These are phyloP conservation scores for Fraxinus sp. DNA, from an alignment of 305 asterid genomes.

Conservation along the genomic window DNA sequence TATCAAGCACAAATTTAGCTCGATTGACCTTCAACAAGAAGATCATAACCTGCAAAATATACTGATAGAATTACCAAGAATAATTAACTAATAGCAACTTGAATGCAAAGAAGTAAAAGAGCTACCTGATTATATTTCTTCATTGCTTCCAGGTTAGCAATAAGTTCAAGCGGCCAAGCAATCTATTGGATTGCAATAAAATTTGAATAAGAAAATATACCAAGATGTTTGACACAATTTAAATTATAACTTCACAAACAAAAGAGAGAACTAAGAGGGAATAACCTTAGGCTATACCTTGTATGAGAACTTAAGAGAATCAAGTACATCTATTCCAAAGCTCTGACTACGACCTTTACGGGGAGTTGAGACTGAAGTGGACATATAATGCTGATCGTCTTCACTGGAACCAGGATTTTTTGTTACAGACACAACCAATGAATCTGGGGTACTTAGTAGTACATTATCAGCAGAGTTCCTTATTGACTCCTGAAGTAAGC, in stretches of 20 bases:
- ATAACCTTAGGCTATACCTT: conserved; percentile 48
- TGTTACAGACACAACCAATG: conserved; percentile 69
- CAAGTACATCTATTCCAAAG: conserved; percentile 75
- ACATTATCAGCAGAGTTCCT: conserved; percentile 88
- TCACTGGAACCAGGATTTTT: conserved; percentile 45
- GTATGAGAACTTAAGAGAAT: conserved; percentile 78
- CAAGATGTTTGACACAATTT: conserved; percentile 9
- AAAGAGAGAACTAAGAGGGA: conserved; percentile 22
- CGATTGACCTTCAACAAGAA: conserved; percentile 91
- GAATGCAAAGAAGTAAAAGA: conserved; percentile 13
- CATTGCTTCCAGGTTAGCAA: conserved; percentile 83
- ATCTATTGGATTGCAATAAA: conserved; percentile 48
- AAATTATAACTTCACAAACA: conserved; percentile 9
- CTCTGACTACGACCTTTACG: conserved; percentile 64
- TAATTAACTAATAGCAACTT: conserved; percentile 2
- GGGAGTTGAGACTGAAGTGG: conserved; percentile 56
- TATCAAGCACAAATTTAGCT: conserved; percentile 93
- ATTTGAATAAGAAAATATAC: conserved; percentile 2
- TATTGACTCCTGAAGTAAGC: conserved; percentile 73
- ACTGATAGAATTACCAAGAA: conserved; percentile 22
- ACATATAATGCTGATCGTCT: conserved; percentile 51
- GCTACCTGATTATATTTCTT: conserved; percentile 94
- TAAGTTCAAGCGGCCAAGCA: conserved; percentile 96
- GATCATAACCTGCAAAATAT: conserved; percentile 73
- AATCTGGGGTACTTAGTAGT: conserved; percentile 72